Conservation (phyloP, 176 grass and related monocot genomes). For the Elymus sibiricus region DNA sequence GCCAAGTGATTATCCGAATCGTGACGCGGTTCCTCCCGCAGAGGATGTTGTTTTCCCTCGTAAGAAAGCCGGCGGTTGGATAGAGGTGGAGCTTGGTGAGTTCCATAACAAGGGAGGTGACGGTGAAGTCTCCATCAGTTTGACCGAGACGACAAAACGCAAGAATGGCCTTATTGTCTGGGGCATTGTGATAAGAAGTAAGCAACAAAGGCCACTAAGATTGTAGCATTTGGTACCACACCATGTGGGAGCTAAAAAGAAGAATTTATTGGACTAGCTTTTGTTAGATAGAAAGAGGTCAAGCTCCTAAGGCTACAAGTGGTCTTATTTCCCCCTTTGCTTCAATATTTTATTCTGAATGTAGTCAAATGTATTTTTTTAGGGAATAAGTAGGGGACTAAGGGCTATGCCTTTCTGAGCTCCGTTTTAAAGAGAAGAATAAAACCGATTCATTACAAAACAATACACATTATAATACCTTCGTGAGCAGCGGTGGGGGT, state of each 20-base stretch:
- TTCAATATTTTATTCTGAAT: too few relatives aligned
- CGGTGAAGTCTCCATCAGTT: slow-evolving; percentile 40
- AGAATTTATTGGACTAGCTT: not conserved
- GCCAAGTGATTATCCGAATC: not conserved
- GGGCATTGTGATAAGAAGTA: slow-evolving; percentile 58
- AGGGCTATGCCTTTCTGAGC: too few relatives aligned
- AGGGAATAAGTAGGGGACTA: too few relatives aligned
- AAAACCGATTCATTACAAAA: too few relatives aligned
- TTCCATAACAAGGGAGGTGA: slow-evolving; percentile 42
- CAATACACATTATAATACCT: too few relatives aligned
- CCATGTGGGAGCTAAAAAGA: not conserved
- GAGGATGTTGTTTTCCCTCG: not conserved
- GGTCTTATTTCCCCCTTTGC: too few relatives aligned
- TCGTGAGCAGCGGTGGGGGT: too few relatives aligned
- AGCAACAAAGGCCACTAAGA: not conserved
- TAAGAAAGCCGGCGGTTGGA: slow-evolving; percentile 4
- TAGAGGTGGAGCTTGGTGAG: slow-evolving; percentile 41
- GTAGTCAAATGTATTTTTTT: too few relatives aligned
- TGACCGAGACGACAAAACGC: slow-evolving; percentile 14
- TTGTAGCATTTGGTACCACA: not conserved
- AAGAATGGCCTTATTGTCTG: slow-evolving; percentile 53
- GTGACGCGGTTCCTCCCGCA: not conserved
- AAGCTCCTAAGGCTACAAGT: too few relatives aligned
- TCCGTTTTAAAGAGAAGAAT: too few relatives aligned
- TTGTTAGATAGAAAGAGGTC: not conserved